phyloP scores from a whole-genome alignment of 305 asterid species.

The Fraxinus albicans region DNA sequence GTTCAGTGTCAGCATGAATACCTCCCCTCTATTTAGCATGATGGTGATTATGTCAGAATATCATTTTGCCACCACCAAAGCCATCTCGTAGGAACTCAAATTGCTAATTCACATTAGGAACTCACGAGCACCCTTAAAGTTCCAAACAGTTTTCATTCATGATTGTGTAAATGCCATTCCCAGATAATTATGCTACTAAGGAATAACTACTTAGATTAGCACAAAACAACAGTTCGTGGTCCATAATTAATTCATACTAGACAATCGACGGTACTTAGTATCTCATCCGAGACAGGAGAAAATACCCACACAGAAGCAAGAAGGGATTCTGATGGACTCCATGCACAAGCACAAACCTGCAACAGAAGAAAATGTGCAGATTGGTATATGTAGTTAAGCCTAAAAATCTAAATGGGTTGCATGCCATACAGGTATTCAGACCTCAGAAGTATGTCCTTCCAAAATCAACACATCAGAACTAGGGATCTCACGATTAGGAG shows the following conservation, averaged over 20 bases:
- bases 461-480: slow-evolving; percentile 28
- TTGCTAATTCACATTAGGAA: not conserved
- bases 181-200: not conserved
- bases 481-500: slow-evolving; percentile 19
- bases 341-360: slow-evolving; percentile 39
- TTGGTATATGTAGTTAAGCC: not conserved
- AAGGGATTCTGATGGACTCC: slow-evolving; percentile 33
- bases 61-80: not conserved
- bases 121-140: not conserved
- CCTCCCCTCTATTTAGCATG: not conserved
- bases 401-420: not conserved
- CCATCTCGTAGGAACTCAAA: not conserved
- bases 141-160: not conserved
- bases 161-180: not conserved
- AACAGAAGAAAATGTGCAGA: slow-evolving; percentile 1
- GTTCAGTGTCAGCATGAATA: not conserved
- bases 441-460: slow-evolving; percentile 33
- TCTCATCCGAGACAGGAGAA: slow-evolving; percentile 8
- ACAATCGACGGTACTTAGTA: not conserved
- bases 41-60: not conserved
- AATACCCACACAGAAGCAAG: slow-evolving; percentile 38
- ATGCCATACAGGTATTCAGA: slow-evolving; percentile 13
- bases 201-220: not conserved
- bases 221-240: not conserved
- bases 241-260: not conserved